phyloP scores from a whole-genome alignment of 345 rosid genomes.

The Populus alba region DNA sequence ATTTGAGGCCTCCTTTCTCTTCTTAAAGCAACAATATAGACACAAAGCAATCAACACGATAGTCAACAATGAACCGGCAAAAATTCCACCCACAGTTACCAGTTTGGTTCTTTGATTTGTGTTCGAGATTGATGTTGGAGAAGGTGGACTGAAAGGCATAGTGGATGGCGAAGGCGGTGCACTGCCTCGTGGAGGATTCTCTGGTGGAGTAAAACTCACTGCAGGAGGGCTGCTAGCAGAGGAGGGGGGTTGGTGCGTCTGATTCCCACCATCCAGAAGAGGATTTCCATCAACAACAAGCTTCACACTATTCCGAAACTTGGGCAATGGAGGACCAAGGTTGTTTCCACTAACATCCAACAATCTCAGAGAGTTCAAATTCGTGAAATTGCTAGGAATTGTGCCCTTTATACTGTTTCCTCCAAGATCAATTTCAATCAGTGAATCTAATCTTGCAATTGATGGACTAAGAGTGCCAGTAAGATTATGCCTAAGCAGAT shows the following conservation, averaged over 20 bases:
- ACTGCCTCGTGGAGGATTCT: neutral
- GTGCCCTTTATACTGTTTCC: constrained; percentile 35
- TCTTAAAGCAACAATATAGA: constrained; percentile 25
- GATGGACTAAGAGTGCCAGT: constrained; percentile 45
- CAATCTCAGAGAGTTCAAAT: constrained; percentile 37
- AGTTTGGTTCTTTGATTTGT: constrained; percentile 14
- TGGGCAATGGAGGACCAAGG: constrained; percentile 45
- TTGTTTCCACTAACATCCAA: constrained; percentile 44
- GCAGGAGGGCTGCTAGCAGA: constrained; percentile 21
- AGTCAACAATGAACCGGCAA: constrained; percentile 13
- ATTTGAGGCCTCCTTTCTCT: constrained; percentile 21
- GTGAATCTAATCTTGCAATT: constrained; percentile 36
- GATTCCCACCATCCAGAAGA: constrained; percentile 26
- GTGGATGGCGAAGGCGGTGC: constrained; percentile 8
- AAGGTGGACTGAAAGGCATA: constrained; percentile 24
- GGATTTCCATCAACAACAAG: constrained; percentile 43
- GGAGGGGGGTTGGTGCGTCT: constrained; percentile 14
- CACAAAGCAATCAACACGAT: constrained; percentile 20
- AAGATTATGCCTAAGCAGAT: constrained; percentile 42
- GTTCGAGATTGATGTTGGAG: constrained; percentile 16
- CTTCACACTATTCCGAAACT: constrained; percentile 35
- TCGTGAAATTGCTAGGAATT: constrained; percentile 39
- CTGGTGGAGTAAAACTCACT: constrained; percentile 17
- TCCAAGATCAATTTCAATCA: constrained; percentile 39
- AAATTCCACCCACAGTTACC: constrained; percentile 15